Evolutionary conservation across 352 stramenopile species (phyloP).

Genomic region (Thalassiosira hispida): DNA sequence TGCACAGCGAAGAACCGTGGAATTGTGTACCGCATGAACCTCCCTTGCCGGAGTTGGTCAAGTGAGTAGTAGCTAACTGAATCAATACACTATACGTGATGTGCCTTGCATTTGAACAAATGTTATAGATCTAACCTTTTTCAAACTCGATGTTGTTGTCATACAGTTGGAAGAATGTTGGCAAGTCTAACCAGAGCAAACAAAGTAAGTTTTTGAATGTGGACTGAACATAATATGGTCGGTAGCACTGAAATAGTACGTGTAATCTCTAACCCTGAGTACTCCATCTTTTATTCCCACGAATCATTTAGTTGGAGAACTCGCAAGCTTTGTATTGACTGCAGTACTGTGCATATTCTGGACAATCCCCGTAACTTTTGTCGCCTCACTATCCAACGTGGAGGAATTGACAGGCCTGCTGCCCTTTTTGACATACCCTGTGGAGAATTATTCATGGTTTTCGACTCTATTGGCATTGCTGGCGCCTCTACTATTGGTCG

Average conservation of each 20-base stretch:
- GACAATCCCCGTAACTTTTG: slow-evolving; percentile 65
- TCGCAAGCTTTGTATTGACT: slow-evolving; percentile 58
- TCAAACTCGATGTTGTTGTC: too few species aligned
- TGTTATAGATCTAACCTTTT: too few species aligned
- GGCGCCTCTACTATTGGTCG: slow-evolving; percentile 60
- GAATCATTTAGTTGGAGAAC: slow-evolving; percentile 55
- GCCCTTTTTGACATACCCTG: slow-evolving; percentile 30
- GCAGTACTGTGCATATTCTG: slow-evolving; percentile 60
- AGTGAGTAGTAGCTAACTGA: too few species aligned
- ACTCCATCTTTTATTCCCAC: slow-evolving; percentile 25
- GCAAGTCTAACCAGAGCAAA: slow-evolving; percentile 4
- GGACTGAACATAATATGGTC: neutral
- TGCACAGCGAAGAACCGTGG: slow-evolving; percentile 63
- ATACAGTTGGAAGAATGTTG: slow-evolving; percentile 24
- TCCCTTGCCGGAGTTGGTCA: slow-evolving; percentile 53
- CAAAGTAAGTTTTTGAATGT: neutral
- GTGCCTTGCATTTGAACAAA: too few species aligned
- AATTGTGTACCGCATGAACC: slow-evolving; percentile 62
- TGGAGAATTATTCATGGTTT: slow-evolving; percentile 52
- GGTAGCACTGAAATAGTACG: slow-evolving; percentile 52
- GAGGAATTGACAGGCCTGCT: slow-evolving; percentile 44
- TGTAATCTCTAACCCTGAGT: too few species aligned
- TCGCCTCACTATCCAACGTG: slow-evolving; percentile 60
- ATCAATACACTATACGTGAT: too few species aligned
- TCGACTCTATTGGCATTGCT: slow-evolving; percentile 51